Conservation (phyloP, 83 land plant species). For the Thuja plicata region DNA sequence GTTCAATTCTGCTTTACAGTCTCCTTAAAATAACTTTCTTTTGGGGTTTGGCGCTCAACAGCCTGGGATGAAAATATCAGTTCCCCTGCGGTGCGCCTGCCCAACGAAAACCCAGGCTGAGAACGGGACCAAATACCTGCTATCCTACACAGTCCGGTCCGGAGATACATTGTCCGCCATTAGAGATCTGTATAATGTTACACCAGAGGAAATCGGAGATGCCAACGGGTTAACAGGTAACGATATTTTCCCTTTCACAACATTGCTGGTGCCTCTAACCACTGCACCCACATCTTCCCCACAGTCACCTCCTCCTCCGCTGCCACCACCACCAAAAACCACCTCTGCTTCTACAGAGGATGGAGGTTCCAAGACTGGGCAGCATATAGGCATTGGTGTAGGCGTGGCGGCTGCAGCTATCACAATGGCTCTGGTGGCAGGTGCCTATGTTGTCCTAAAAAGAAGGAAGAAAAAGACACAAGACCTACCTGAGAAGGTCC, state of each 20-base stretch:
- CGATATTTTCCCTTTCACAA: conserved; percentile 35
- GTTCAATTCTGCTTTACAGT: background rate
- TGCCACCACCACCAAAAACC: background rate
- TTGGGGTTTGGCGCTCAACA: too few relatives aligned
- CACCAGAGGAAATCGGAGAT: conserved; percentile 4
- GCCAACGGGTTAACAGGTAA: conserved; percentile 38
- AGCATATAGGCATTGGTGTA: conserved; percentile 16
- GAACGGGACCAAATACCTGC: conserved; percentile 35
- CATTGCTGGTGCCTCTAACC: conserved; percentile 48
- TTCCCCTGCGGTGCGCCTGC: conserved; percentile 67
- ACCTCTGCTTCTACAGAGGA: background rate
- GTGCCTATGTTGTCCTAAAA: background rate
- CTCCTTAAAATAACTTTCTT: background rate
- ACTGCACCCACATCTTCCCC: conserved; percentile 23
- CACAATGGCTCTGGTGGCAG: background rate
- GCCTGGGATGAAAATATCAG: background rate
- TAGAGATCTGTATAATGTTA: conserved; percentile 16
- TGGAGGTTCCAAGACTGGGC: conserved; percentile 20
- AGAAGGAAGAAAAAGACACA: conserved; percentile 5
- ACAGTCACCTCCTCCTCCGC: conserved; percentile 11
- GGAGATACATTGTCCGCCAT: conserved; percentile 27
- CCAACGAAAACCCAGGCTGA: conserved; percentile 36
- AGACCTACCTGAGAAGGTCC: background rate
- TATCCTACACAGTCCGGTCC: conserved; percentile 27
- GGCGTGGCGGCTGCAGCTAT: conserved; percentile 17